These are phyloP conservation scores for Ophiostoma ips DNA, from an alignment of 2,329 filamentous ascomycete species.

Conservation along the genomic window DNA sequence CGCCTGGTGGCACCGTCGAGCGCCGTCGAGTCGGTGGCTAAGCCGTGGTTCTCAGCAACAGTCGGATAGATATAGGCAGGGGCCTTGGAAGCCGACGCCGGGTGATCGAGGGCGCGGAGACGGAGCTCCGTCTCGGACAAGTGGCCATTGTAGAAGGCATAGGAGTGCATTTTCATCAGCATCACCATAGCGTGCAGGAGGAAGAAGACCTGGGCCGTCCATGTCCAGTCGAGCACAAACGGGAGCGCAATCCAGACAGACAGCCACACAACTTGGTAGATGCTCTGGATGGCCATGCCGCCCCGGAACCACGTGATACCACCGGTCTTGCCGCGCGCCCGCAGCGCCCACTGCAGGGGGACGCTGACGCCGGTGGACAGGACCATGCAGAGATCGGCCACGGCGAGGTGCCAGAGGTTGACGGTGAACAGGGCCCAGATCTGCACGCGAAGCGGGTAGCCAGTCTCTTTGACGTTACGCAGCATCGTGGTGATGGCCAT, in stretches of 20 bases:
- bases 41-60: too few relatives aligned
- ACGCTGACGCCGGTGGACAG: slow-evolving; percentile 56
- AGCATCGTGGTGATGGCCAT: slow-evolving; percentile 94
- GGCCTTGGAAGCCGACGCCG: slow-evolving; percentile 51
- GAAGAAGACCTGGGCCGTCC: slow-evolving; percentile 94
- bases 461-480: slow-evolving; percentile 87
- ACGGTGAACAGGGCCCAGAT: slow-evolving; percentile 83
- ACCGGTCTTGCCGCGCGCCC: slow-evolving; percentile 33
- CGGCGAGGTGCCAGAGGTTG: slow-evolving; percentile 73
- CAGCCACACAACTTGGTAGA: slow-evolving; percentile 71
- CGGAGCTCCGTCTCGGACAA: slow-evolving; percentile 75
- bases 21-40: too few relatives aligned
- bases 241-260: slow-evolving; percentile 71
- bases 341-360: slow-evolving; percentile 57
- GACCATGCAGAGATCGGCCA: slow-evolving; percentile 80
- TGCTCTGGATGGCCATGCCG: slow-evolving; percentile 71
- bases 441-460: slow-evolving; percentile 67
- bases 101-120: slow-evolving; percentile 64
- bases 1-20: background rate
- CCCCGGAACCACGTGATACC: slow-evolving; percentile 58
- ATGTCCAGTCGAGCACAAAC: slow-evolving; percentile 79
- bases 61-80: slow-evolving; percentile 66
- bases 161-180: slow-evolving; percentile 99
- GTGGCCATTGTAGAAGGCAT: slow-evolving; percentile 96
- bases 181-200: slow-evolving; percentile 80